Base-by-base conservation (phyloP, 2,329 filamentous ascomycete genomes). In the Sodiomyces alkalinus region DNA sequence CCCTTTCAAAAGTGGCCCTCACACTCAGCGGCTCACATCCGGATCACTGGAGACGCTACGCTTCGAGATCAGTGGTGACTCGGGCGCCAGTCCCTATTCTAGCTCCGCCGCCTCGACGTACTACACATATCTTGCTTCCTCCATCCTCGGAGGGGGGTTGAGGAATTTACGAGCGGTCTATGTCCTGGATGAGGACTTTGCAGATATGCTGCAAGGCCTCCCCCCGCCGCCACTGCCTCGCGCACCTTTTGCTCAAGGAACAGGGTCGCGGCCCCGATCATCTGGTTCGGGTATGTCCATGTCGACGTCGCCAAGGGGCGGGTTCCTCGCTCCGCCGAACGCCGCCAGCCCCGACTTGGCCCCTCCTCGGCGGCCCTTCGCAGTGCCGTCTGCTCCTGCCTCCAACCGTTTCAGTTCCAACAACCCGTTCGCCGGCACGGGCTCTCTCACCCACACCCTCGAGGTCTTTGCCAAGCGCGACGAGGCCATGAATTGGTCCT, bases 71-170 rank as follows among this genome's bases (percentile, higher is more conserved):
- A 77, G 71, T 8, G 64, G 72, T 3, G 59, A 60, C 7, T 55
- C 68, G 0, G 49, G 59, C 4, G 56, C 68, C 1, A 68, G 72
- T 14, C 62, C 74, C 8, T 78, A 71, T 34, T 55, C 61, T 7
- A 60, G 53, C 35, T n/a, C n/a, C n/a, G 56, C 65, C 15, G 65
- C 65, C 1, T 52, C 59, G 7, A 66, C 65, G 12, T 92, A 93
- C 56, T 92, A 94, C 52, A 69, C 72, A 35, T 93, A 93, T 51
- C 69, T 96, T 13, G 75, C 82, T 16, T 69, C 69, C n/a, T 92
- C 82, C 0, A 68, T 96, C 18, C 70, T 90, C 34, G 68, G 73
- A 11, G 78, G 77, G 36, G 68, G 72, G 6, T 64, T 96, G 6
- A 83, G 85, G 1, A 68, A 66, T 19, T 63, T 96, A 7, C 65